Percentiles rank a stretch among this genome's conserved stretches.
Conservation (phyloP, 345 rosid genomes). For the Cardamine chenopodiifolia region DNA sequence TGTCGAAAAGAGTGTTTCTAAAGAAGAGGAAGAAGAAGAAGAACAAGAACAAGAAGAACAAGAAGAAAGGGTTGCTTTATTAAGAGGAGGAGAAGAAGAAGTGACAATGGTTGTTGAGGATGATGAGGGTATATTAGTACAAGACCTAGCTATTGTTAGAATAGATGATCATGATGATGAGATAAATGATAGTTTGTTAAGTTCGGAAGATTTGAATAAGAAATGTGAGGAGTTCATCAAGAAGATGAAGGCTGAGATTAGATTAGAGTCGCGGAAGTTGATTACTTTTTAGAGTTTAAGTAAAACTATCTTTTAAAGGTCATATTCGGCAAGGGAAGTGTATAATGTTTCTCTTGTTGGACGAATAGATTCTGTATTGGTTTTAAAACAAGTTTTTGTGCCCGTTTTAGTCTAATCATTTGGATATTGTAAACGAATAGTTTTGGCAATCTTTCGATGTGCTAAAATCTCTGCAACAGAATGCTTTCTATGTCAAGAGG, state of each 20-base stretch:
- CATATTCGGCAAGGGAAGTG: background rate
- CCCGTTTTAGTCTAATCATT: background rate
- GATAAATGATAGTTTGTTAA: constrained; percentile 37
- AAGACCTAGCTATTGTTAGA: constrained; percentile 13
- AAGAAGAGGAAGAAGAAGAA: constrained; percentile 30
- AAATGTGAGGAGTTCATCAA: constrained; percentile 74
- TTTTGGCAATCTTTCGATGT: too few relatives aligned
- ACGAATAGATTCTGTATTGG: constrained; percentile 7
- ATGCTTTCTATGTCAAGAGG: background rate
- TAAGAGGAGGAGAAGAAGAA: constrained; percentile 22
- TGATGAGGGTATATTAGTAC: constrained; percentile 27
- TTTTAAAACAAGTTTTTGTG: background rate
- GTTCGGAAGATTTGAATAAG: constrained; percentile 65
- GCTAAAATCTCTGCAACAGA: too few relatives aligned
- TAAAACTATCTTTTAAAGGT: background rate
- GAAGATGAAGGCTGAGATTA: constrained; percentile 54
- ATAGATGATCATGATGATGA: constrained; percentile 26
- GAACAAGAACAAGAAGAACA: constrained; percentile 11
- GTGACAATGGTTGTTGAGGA: constrained; percentile 24
- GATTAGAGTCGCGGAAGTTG: constrained; percentile 35
- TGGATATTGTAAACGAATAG: too few relatives aligned
- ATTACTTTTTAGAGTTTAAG: background rate
- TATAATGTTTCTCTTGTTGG: background rate
- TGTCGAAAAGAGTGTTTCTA: constrained; percentile 21
- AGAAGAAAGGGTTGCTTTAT: background rate